These are phyloP conservation scores for Cystobasidium tubakii DNA, from an alignment of 768 basidiomycete species.

Conservation along the genomic window DNA sequence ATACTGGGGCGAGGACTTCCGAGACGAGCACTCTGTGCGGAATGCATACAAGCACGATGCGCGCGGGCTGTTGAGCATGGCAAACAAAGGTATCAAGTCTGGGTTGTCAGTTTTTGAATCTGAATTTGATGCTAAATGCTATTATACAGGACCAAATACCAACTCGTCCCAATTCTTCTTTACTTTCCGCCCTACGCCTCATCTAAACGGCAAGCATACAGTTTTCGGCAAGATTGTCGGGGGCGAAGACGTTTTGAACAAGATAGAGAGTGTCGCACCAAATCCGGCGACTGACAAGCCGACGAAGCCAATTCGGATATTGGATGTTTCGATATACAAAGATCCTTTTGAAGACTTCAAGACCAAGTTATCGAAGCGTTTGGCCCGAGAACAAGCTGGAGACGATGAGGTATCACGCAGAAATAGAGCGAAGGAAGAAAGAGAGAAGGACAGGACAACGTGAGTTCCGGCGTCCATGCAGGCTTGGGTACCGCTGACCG, in stretches of 20 bases:
- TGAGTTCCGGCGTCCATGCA: constrained; percentile 47
- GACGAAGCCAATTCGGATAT: constrained; percentile 65
- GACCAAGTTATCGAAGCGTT: constrained; percentile 60
- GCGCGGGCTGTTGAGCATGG: constrained; percentile 85
- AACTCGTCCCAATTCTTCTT: constrained; percentile 72
- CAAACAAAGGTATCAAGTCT: constrained; percentile 77
- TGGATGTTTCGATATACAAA: constrained; percentile 43
- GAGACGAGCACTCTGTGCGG: constrained; percentile 81
- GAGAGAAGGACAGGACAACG: constrained; percentile 52
- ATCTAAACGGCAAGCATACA: constrained; percentile 62
- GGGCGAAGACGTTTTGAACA: constrained; percentile 80
- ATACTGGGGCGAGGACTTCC: constrained; percentile 23
- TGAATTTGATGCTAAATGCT: constrained; percentile 6
- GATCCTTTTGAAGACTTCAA: constrained; percentile 96
- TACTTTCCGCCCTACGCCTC: constrained; percentile 73
- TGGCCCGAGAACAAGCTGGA: constrained; percentile 55
- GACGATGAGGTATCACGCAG: constrained; percentile 31
- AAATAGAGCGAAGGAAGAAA: constrained; percentile 46
- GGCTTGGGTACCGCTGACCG: too few species aligned
- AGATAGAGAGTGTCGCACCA: constrained; percentile 70
- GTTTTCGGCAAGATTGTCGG: constrained; percentile 97
- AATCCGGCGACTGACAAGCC: constrained; percentile 84
- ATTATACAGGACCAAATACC: constrained; percentile 19
- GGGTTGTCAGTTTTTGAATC: too few species aligned
- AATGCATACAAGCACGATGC: constrained; percentile 62